phyloP scores from a whole-genome alignment of 2,329 filamentous ascomycete genomes.

The Alternaria infectoria region DNA sequence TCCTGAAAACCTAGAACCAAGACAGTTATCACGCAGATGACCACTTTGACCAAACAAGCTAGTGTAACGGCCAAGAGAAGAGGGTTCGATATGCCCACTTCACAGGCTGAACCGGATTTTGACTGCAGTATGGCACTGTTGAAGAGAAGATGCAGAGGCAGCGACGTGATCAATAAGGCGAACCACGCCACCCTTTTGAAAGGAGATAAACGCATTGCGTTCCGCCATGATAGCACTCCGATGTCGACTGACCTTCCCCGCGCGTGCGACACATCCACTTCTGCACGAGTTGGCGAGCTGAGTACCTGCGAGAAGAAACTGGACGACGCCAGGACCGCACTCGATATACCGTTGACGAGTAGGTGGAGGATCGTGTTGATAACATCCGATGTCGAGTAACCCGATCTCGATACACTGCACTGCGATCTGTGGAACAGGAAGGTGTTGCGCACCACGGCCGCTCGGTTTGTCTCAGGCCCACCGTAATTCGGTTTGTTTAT shows the following conservation, averaged over 20 bases:
- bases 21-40: not conserved
- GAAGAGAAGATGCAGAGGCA: not conserved
- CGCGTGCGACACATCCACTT: not conserved
- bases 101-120: no score
- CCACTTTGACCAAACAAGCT: not conserved
- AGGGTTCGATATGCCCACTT: not conserved
- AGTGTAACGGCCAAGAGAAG: not conserved
- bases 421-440: not conserved
- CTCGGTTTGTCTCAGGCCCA: no score
- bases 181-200: not conserved
- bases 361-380: not conserved
- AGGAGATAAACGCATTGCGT: not conserved
- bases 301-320: not conserved
- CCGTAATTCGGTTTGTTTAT: no score
- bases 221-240: not conserved
- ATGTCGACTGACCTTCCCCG: not conserved
- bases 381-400: no score
- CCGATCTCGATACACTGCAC: no score
- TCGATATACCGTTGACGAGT: not conserved
- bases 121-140: not conserved
- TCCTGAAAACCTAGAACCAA: not conserved
- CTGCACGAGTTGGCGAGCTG: not conserved
- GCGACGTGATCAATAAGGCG: not conserved
- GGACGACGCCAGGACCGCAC: not conserved
- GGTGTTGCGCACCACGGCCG: not conserved